Conservation (phyloP, 2,329 filamentous ascomycete species). For the Scedosporium minutisporum region DNA sequence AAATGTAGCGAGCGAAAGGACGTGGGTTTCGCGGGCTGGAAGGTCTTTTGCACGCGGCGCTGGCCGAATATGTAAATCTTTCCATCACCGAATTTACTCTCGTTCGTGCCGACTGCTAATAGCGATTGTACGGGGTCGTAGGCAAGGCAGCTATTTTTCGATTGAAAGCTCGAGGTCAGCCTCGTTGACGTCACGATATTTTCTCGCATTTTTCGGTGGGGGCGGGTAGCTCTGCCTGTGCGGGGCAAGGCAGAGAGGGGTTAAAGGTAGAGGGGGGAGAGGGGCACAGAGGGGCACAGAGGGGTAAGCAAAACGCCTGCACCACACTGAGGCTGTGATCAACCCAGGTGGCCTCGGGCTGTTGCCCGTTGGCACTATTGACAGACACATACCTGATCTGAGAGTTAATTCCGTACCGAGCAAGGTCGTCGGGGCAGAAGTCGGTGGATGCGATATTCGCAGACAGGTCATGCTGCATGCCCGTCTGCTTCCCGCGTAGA, state of each 20-base stretch:
- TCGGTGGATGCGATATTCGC: constrained; percentile 66
- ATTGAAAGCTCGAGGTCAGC: neutral
- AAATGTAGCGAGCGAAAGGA: constrained; percentile 76
- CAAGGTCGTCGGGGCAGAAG: constrained; percentile 76
- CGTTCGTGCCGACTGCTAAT: constrained; percentile 80
- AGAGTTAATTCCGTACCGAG: constrained; percentile 73
- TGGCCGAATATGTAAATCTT: constrained; percentile 86
- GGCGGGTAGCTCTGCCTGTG: neutral
- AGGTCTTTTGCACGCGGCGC: constrained; percentile 65
- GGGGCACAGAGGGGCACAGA: neutral
- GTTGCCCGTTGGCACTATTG: neutral
- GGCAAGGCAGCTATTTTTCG: constrained; percentile 57
- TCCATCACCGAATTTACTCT: constrained; percentile 75
- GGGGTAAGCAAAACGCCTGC: too few species aligned
- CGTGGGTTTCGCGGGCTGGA: constrained; percentile 60
- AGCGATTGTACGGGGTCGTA: constrained; percentile 94
- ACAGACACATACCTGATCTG: constrained; percentile 46
- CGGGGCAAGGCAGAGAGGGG: neutral
- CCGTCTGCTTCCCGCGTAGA: constrained; percentile 83
- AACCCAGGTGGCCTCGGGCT: neutral
- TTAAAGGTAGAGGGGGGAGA: neutral
- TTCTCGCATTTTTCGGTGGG: neutral
- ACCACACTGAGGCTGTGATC: too few species aligned
- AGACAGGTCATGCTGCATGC: constrained; percentile 85
- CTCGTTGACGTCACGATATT: constrained; percentile 5